Percentiles rank a stretch among this genome's conserved stretches.
These are phyloP conservation scores for Penicillium sp. DNA, from an alignment of 2,329 filamentous ascomycete species.

Conservation along the genomic window DNA sequence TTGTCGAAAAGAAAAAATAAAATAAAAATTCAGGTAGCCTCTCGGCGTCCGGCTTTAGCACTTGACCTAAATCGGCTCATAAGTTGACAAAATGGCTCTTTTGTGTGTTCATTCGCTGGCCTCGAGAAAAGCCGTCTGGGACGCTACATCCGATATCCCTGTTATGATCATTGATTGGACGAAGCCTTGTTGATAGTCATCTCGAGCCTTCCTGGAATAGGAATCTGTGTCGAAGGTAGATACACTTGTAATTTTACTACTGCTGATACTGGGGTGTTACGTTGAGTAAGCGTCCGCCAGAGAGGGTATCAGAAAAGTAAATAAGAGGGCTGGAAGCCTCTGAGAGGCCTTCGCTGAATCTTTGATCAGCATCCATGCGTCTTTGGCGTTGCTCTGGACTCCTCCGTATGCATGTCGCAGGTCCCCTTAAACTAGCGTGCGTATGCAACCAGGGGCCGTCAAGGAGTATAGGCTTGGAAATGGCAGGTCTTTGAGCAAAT, in stretches of 20 bases:
- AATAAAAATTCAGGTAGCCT: constrained; percentile 22
- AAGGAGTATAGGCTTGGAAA: background rate
- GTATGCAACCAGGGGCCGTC: constrained; percentile 9
- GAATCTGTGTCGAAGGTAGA: constrained; percentile 28
- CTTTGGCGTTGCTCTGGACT: constrained; percentile 20
- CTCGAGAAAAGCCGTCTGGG: constrained; percentile 32
- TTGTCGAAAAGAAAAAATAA: constrained; percentile 5
- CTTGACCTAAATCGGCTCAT: constrained; percentile 31
- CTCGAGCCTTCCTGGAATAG: constrained; percentile 38
- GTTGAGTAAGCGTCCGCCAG: constrained; percentile 2
- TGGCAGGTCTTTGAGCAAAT: constrained; percentile 2
- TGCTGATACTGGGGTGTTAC: constrained; percentile 19
- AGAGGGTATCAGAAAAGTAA: constrained; percentile 4
- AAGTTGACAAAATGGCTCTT: constrained; percentile 27
- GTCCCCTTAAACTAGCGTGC: constrained; percentile 8
- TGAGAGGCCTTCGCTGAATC: constrained; percentile 6
- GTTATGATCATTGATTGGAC: constrained; percentile 47
- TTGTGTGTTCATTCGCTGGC: constrained; percentile 37
- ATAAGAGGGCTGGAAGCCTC: constrained; percentile 13
- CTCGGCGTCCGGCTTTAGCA: constrained; percentile 2
- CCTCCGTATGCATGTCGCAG: constrained; percentile 16
- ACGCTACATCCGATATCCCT: constrained; percentile 41
- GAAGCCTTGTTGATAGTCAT: constrained; percentile 37
- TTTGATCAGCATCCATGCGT: constrained; percentile 22
- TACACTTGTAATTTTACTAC: constrained; percentile 26